Conservation (phyloP, 1,284 basidiomycete genomes). For the Melampsora larici-populina region DNA sequence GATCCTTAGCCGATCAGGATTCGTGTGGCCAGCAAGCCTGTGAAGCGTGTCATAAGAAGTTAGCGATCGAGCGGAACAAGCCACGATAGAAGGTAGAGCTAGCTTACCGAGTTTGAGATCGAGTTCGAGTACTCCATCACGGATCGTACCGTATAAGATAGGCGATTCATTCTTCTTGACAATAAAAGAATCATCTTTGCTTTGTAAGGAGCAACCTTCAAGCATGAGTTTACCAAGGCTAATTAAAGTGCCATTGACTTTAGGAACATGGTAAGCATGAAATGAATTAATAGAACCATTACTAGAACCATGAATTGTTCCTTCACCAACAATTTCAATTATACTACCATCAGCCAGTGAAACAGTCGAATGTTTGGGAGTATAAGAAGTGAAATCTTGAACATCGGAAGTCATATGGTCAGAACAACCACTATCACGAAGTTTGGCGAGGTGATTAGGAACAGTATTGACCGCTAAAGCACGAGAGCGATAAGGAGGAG, state of each 20-base stretch:
- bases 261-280: constrained; percentile 12
- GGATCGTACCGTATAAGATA: not conserved
- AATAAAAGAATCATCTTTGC: not conserved
- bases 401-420: constrained; percentile 3
- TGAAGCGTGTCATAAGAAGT: too few relatives aligned
- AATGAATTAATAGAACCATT: not conserved
- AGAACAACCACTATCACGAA: constrained; percentile 10
- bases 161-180: not conserved
- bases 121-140: not conserved
- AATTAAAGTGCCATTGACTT: not conserved
- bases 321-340: not conserved
- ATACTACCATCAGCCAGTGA: too few relatives aligned
- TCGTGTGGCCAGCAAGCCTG: too few relatives aligned
- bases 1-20: not conserved
- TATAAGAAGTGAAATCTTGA: not conserved
- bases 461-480: not conserved
- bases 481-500: not conserved
- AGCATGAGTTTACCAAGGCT: not conserved
- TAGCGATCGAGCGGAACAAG: not conserved
- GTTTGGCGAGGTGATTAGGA: not conserved
- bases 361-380: too few relatives aligned
- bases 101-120: not conserved
- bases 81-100: not conserved
- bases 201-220: too few relatives aligned
- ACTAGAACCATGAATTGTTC: not conserved